A percentile compares a stretch with the other conserved stretches of the same genome.
phyloP scores from a whole-genome alignment of 495 filamentous ascomycete genomes.

The Cudoniella acicularis region DNA sequence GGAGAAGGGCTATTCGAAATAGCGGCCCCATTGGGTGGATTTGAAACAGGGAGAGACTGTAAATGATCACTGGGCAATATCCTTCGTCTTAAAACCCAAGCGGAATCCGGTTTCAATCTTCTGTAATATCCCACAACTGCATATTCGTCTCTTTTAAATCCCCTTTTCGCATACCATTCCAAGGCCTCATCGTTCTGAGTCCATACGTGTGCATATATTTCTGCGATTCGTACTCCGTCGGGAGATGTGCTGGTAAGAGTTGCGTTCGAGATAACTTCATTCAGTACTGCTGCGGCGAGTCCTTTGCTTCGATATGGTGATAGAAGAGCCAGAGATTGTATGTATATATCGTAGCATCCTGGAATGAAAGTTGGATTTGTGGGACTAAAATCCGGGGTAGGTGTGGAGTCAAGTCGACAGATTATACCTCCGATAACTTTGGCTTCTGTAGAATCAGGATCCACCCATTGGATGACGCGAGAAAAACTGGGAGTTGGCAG shows the following conservation, averaged over 20 bases:
- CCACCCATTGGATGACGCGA: slow-evolving; percentile 70
- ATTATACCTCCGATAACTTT: slow-evolving; percentile 80
- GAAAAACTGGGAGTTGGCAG: slow-evolving; percentile 62
- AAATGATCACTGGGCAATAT: slow-evolving; percentile 19
- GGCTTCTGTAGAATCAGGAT: slow-evolving; percentile 37
- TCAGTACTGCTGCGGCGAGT: slow-evolving; percentile 70
- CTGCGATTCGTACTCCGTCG: slow-evolving; percentile 24
- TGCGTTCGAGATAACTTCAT: slow-evolving; percentile 47
- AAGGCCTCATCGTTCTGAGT: slow-evolving; percentile 83
- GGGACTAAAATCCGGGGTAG: slow-evolving; percentile 17
- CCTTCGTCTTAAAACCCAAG: slow-evolving; percentile 60
- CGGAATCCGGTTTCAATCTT: slow-evolving; percentile 73
- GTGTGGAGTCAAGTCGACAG: slow-evolving; percentile 65
- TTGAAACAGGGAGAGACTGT: not conserved
- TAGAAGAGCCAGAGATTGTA: slow-evolving; percentile 79
- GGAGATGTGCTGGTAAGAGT: slow-evolving; percentile 29
- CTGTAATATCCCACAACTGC: slow-evolving; percentile 73
- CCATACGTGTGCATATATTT: slow-evolving; percentile 89
- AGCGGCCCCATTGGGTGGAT: not conserved
- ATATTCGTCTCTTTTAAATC: slow-evolving; percentile 59
- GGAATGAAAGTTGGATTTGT: slow-evolving; percentile 9
- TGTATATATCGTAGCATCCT: slow-evolving; percentile 57
- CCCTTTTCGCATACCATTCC: slow-evolving; percentile 80
- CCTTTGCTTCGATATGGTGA: slow-evolving; percentile 78
- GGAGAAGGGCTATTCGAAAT: not conserved